Base-by-base conservation (phyloP, 2,329 filamentous ascomycete species). In the Annulohypoxylon truncatum region DNA sequence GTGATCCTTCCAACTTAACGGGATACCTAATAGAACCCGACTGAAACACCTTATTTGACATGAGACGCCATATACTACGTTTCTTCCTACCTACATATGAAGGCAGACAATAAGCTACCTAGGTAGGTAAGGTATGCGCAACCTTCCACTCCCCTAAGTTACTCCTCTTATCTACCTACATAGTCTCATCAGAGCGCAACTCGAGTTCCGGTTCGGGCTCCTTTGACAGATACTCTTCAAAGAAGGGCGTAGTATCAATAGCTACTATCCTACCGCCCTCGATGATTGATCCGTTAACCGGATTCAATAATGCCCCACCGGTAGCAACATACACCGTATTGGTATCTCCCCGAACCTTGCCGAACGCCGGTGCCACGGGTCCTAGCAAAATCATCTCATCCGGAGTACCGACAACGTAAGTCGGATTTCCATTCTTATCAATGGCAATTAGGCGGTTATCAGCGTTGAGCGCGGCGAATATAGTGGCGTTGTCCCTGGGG, bases 191-290 rank as follows among this genome's bases (percentile, higher is more conserved):
- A 13, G 31, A 52, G 13, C 48, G 31, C 20, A 52, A 26, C 48
- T 52, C 48, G 12, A 35, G 29, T 52, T 35, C 31, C 12, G 22
- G 18, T n/a, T 38, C 31, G 2, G 12, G 48, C 15, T 52, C 29
- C 13, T 20, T n/a, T 3, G 48, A 38, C 18, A 52, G 20, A 24
- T 52, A 26, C 12, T 18, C 20, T 12, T 51, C 48, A 13, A 52
- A 52, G 31, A 38, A 52, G 12, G 48, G 10, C 6, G 48, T 52
- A 20, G 52, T 40, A 15, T 55, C 52, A 31, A 55, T 55, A 20
- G 52, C 52, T 24, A 55, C 52, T 28, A 55, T 55, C 12, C 35
- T 55, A 2, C 52, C 52, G 12, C 31, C 31, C 28, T 55, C 52
- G 13, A 46, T 33, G 12, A 46, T 46, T 12, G 52, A 28, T 6